These are phyloP conservation scores for Musa troglodytarum DNA, from an alignment of 176 grass and related monocot genomes.

Conservation along the genomic window DNA sequence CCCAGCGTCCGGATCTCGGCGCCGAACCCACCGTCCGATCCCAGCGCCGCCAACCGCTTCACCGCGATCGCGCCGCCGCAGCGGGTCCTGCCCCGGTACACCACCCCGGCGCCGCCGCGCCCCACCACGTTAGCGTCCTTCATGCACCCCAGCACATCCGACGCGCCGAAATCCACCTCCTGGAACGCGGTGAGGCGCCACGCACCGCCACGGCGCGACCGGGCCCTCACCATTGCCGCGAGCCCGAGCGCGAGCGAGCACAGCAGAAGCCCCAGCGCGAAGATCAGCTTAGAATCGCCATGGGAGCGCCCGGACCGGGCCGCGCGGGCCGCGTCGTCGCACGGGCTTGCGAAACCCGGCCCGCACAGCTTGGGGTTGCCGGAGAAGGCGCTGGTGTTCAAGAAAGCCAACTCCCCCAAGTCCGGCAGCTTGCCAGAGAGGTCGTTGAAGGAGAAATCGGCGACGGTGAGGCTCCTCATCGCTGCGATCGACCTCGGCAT, in stretches of 20 bases:
- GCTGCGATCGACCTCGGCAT: constrained; percentile 51
- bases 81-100: constrained; percentile 43
- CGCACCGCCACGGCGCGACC: constrained; percentile 27
- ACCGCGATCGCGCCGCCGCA: constrained; percentile 58
- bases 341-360: constrained; percentile 27
- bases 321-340: neutral
- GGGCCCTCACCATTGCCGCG: constrained; percentile 44
- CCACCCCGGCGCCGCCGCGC: constrained; percentile 72
- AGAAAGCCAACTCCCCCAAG: constrained; percentile 60
- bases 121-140: constrained; percentile 91
- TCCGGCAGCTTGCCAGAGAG: constrained; percentile 49
- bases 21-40: constrained; percentile 66
- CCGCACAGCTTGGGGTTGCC: constrained; percentile 79
- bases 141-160: constrained; percentile 85
- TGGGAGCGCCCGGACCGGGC: constrained; percentile 17
- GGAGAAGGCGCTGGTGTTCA: constrained; percentile 62
- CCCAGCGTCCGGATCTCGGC: constrained; percentile 86
- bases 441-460: constrained; percentile 81
- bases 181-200: constrained; percentile 87
- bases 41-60: constrained; percentile 41
- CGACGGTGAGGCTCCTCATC: constrained; percentile 80
- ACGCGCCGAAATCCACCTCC: constrained; percentile 72
- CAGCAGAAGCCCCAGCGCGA: constrained; percentile 60
- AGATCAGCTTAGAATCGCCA: constrained; percentile 51
- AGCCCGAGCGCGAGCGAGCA: constrained; percentile 68